Conservation (phyloP, 306 rosid species). For the barrel medic (Medicago truncatula) region DNA sequence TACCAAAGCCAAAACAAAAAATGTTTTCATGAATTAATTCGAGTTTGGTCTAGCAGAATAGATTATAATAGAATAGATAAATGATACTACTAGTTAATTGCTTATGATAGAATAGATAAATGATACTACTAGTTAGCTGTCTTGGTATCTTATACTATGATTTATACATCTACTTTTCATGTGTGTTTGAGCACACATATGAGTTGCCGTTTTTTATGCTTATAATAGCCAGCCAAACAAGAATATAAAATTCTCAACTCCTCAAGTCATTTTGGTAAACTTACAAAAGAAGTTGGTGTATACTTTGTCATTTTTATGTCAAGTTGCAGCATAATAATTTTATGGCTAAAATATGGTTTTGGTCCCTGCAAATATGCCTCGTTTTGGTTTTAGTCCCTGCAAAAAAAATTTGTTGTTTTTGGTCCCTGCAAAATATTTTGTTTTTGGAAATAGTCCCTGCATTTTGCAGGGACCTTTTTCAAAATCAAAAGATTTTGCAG, state of each 20-base stretch:
- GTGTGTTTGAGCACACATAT: not conserved
- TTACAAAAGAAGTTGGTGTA: not conserved
- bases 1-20: too few relatives aligned
- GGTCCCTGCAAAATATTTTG: too few relatives aligned
- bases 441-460: too few relatives aligned
- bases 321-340: too few relatives aligned
- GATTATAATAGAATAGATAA: not conserved
- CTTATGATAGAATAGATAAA: not conserved
- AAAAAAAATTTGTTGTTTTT: too few relatives aligned
- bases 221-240: not conserved
- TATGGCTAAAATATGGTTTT: too few relatives aligned
- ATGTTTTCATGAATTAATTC: too few relatives aligned
- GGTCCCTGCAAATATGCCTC: too few relatives aligned
- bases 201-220: not conserved
- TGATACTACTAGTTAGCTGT: not conserved
- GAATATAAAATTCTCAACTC: slow-evolving; percentile 1
- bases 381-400: too few relatives aligned
- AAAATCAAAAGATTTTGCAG: too few relatives aligned
- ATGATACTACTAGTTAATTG: not conserved
- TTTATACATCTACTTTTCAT: not conserved
- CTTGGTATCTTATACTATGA: not conserved
- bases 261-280: not conserved
- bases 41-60: not conserved
- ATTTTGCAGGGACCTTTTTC: too few relatives aligned
- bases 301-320: too few relatives aligned